Percentiles rank a stretch among this genome's conserved stretches.
phyloP scores from a whole-genome alignment of 2,329 filamentous ascomycete species.

The Trichoderma oligosporum region DNA sequence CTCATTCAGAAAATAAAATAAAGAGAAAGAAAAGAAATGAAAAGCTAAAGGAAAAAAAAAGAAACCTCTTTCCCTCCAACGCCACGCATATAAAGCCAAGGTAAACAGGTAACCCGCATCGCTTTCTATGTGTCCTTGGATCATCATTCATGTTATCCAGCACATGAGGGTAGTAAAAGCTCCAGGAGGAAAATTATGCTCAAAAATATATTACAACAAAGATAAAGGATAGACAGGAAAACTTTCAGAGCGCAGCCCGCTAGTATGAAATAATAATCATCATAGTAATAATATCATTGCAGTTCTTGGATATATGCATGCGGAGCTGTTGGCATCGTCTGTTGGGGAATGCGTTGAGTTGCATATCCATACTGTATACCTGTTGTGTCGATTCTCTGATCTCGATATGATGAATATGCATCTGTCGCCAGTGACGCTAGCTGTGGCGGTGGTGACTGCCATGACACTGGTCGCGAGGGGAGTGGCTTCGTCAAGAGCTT shows the following conservation, averaged over 20 bases:
- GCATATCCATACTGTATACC: not conserved
- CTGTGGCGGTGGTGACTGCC: not conserved
- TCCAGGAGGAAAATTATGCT: not conserved
- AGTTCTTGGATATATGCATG: conserved; percentile 5
- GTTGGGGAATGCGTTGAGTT: not conserved
- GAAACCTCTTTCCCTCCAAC: not conserved
- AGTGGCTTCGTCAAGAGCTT: conserved; percentile 9
- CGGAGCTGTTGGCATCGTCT: not conserved
- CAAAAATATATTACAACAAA: not conserved
- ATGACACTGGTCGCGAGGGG: conserved; percentile 10
- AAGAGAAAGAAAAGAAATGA: no score
- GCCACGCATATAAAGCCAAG: conserved; percentile 1
- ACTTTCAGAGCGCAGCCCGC: not conserved
- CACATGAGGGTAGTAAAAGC: not conserved
- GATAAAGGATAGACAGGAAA: no score
- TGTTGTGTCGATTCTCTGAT: not conserved
- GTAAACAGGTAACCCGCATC: not conserved
- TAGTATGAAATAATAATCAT: no score
- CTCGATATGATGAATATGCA: not conserved
- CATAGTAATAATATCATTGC: not conserved
- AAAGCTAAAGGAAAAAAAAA: not conserved
- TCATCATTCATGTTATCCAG: conserved; percentile 7
- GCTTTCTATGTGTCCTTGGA: not conserved
- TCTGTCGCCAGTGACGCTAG: not conserved
- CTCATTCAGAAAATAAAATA: no score